Conservation (phyloP, 441 rosid genomes). For the Jatropha multifida region DNA sequence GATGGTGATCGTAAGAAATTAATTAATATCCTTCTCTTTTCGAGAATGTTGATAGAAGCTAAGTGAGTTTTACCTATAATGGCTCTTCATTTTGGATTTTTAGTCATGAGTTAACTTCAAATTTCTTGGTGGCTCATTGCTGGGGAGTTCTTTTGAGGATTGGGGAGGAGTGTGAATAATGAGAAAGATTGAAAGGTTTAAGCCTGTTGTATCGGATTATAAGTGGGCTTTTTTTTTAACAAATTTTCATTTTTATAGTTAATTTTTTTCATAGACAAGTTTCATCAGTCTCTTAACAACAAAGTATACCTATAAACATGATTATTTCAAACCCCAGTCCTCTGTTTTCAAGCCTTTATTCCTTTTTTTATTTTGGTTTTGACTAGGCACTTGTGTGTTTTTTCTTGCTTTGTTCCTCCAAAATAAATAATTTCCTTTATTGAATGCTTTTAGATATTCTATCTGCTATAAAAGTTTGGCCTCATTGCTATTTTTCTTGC, state of each 20-base stretch:
- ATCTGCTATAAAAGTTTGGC: background rate
- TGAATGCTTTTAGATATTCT: background rate
- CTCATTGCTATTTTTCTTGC: background rate
- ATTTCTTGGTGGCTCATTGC: background rate
- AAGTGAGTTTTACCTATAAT: slow-evolving; percentile 1
- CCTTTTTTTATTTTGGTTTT: too few relatives aligned
- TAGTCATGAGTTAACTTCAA: background rate
- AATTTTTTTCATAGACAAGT: too few relatives aligned
- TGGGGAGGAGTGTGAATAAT: background rate
- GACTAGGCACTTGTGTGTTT: too few relatives aligned
- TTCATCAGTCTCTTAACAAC: too few relatives aligned
- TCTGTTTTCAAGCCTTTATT: too few relatives aligned
- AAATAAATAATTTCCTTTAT: background rate
- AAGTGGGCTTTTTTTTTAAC: background rate
- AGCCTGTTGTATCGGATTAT: background rate
- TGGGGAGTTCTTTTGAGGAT: background rate
- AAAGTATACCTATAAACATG: too few relatives aligned
- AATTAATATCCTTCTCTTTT: background rate
- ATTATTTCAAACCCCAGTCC: too few relatives aligned
- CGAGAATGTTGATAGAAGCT: background rate
- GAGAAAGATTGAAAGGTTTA: background rate
- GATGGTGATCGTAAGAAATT: slow-evolving; percentile 16
- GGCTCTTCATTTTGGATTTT: background rate
- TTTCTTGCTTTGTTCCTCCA: background rate
- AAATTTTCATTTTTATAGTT: too few relatives aligned